Evolutionary conservation across 1,284 basidiomycete species (phyloP), one percentile per base, ranked within the genome.

Genomic region (Trametes sp.): DNA sequence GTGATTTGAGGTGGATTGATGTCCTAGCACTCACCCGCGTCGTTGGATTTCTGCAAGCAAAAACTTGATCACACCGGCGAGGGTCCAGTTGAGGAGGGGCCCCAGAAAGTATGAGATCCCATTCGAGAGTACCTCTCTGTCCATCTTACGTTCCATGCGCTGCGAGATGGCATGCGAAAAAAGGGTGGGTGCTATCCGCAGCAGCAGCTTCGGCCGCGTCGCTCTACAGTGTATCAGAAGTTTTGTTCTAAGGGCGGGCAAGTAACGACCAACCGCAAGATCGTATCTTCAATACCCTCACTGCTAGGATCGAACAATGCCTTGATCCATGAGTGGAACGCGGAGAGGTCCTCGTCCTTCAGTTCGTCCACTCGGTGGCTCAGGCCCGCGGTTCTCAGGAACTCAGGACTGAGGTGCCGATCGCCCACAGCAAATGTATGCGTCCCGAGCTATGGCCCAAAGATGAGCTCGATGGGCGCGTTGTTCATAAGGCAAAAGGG

Each of bases 211-310:
- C 1, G 89, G 91, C 59, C 85, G 84, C 4, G 90, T 93, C 19
- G 63, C 54, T 35, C 48, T 61, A 44, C 8, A 26, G 52, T 33
- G n/a, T 23, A 4, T 62, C 14, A 62, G 52, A 48, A 29, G 19
- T 33, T 13, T 41, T 2, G 33, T 28, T 21, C 23, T 13, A n/a
- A 38, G 28, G 28, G 10, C 16, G 21, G 28, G 21, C 11, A 35
- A 53, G 5, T 11, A 21, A 21, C 6, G 23, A 65, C 72, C 66
- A 73, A 90, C 90, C 92, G 81, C 21, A 94, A 78, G 59, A 93
- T 89, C 10, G 84, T 86, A 70, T 94, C 92, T 65, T 92, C 92
- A 29, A 94, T 93, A 2, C 92, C 92, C 73, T 93, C 92, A 64
- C 87, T 92, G 58, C 79, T 84, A 53, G 79, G 86, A 70, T 92